Evolutionary conservation across 768 basidiomycete genomes (phyloP), one percentile per base, ranked within the genome.

Genomic region (Suillus discolor): DNA sequence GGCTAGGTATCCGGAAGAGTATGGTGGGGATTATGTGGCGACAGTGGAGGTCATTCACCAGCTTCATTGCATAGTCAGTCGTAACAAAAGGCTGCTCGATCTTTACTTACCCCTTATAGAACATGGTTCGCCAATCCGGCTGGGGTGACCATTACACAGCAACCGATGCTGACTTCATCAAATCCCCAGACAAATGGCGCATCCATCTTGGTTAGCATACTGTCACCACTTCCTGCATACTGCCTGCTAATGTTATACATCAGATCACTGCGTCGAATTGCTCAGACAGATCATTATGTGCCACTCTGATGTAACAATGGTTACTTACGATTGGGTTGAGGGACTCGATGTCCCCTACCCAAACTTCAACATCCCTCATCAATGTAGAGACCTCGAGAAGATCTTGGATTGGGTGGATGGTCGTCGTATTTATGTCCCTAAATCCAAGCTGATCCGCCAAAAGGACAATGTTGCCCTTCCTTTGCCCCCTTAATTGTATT

Each of bases 241-340:
- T 6, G 15, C 15, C 11, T 16, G n/a, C 45, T 47, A 47, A 47
- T 34, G 11, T 38, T 42, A 18, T 38, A 20, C 16, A 11, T 47
- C 23, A 67, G 67, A 66, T 23, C 55, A 53, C 20, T 68, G 67
- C 41, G 8, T 66, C 41, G 65, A 68, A 39, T n/a, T 59, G 9
- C n/a, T 66, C 47, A 55, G 67, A 15, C 65, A 68, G 51, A 28
- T 41, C 25, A 13, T 68, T 4, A 66, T 68, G 67, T 68, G 67
- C 23, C 60, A 39, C 23, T 25, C 64, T 16, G 65, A 68, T 53
- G 23, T 63, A 16, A 53, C 47, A 16, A 66, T 68, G 62, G 57
- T 66, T 16, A 23, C 38, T 13, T 68, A 65, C 39, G 57, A 68
- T 59, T 68, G 67, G 67, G 42, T 68, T 4, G 41, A 47, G 41